Evolutionary conservation across 768 basidiomycete species (phyloP), one percentile per base, ranked within the genome.

Genomic region (Dacryopinax spathularia): DNA sequence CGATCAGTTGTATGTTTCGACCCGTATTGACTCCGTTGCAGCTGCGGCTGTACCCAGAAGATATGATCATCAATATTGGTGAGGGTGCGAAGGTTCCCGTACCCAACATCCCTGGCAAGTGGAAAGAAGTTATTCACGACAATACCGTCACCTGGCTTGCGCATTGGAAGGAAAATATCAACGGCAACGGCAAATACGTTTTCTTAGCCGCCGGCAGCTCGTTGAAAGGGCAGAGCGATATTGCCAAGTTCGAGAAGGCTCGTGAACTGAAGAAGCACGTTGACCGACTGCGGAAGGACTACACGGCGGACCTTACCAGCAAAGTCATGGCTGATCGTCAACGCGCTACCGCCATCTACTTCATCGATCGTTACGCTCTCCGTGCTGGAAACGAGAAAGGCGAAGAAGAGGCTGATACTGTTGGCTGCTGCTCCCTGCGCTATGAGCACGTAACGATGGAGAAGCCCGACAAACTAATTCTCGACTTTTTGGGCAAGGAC

Each of bases 321-420:
- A 98, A 96, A 74, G 83, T 92, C 64, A 98, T 92, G 89, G 88
- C 86, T 10, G 88, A 91, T 67, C 86, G 96, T 34, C 95, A 98
- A 75, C 86, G 95, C 27, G 96, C 96, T n/a, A 98, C 95, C 0
- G 89, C 96, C 16, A 89, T 99, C 87, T 99, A 99, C 74, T 91
- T 99, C 76, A 98, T 99, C 70, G 96, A 99, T 75, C 84, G 85
- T 71, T 81, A 97, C 34, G 96, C 96, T 34, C 88, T 99, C 73
- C 90, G 96, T 81, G 94, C 94, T 56, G 96, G 96, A 67, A 98
- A 98, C 75, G 96, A 99, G 78, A 99, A 99, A 75, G 96, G 95
- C 43, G 96, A 97, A 70, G 96, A 99, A 68, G 96, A 98, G 75
- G 96, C 96, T 1, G 96, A 99, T 73, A 99, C 96, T 0, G 93